Percentiles rank a stretch among this genome's conserved stretches.
Conservation (phyloP, 192 early-diverging fungal species). For the Rhizoclosmatium globosum region DNA sequence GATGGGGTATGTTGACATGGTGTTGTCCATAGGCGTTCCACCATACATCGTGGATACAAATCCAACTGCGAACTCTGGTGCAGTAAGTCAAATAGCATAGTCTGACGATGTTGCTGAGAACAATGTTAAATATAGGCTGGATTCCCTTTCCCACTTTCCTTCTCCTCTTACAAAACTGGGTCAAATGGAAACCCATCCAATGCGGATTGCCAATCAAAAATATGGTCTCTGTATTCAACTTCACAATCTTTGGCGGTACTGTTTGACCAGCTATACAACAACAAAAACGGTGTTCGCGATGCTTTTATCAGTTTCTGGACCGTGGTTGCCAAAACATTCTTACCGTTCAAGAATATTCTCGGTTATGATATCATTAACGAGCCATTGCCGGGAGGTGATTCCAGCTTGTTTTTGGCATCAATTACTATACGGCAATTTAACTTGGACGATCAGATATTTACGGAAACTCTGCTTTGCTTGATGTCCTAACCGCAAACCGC, state of each 20-base stretch:
- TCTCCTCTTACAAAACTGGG: constrained; percentile 3
- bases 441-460: constrained; percentile 31
- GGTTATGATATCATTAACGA: constrained; percentile 76
- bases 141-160: constrained; percentile 39
- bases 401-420: constrained; percentile 13
- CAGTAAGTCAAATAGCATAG: not conserved
- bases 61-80: constrained; percentile 21
- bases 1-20: not conserved
- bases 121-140: constrained; percentile 15
- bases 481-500: constrained; percentile 53
- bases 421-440: not conserved
- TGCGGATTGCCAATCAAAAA: constrained; percentile 14
- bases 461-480: constrained; percentile 49
- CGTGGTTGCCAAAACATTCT: constrained; percentile 56
- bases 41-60: constrained; percentile 33
- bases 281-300: constrained; percentile 62
- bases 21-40: constrained; percentile 36
- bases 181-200: constrained; percentile 29
- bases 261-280: constrained; percentile 56
- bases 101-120: not conserved
- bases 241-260: not conserved
- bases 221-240: constrained; percentile 20
- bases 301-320: constrained; percentile 67
- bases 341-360: constrained; percentile 56
- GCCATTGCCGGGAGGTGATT: constrained; percentile 61